Base-by-base conservation (phyloP, 305 asterid genomes). In the Solanum hybrid region DNA sequence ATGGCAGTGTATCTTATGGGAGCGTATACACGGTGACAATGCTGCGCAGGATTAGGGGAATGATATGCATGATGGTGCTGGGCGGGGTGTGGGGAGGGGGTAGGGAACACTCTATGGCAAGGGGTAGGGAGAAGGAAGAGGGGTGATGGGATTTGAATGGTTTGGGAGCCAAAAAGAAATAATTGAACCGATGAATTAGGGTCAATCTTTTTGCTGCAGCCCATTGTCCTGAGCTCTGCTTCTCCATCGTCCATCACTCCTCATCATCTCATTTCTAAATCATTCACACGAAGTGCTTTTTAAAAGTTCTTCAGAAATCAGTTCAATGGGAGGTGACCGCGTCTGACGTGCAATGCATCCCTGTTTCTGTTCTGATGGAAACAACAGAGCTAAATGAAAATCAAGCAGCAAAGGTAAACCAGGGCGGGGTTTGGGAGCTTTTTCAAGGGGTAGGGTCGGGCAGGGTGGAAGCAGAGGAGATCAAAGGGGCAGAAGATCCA, bases 321-420 rank as follows among this genome's bases (percentile, higher is more conserved):
- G 88, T 51, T 51, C 75, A 31, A 51, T 33, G 42, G 36, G 75
- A 84, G 88, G 76, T 84, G 75, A 51, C 75, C 2, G 31, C 42
- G 33, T 3, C 88, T 20, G 88, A 51, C 4, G 31, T 51, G 88
- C 88, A 84, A 83, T 51, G 75, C 88, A 29, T 84, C 33, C 88
- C 71, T 84, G 88, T 51, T 84, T 84, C 75, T 84, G 88, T 51
- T 84, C 88, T 84, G 88, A 84, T 51, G 88, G 88, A 84, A 84
- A 84, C 87, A 84, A 84, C 88, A 84, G 88, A 84, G 31, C 42
- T 51, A 31, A 84, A 84, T 84, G 88, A 84, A 84, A 84, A 84
- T 84, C 75, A 84, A 84, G 75, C 42, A 84, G 88, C 75, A 84
- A 83, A 83, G 88, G 42, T 84, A 84, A 84, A 51, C 88, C 42